Conservation (phyloP, 148 eudicot species). For the Fagopyrum tataricum region DNA sequence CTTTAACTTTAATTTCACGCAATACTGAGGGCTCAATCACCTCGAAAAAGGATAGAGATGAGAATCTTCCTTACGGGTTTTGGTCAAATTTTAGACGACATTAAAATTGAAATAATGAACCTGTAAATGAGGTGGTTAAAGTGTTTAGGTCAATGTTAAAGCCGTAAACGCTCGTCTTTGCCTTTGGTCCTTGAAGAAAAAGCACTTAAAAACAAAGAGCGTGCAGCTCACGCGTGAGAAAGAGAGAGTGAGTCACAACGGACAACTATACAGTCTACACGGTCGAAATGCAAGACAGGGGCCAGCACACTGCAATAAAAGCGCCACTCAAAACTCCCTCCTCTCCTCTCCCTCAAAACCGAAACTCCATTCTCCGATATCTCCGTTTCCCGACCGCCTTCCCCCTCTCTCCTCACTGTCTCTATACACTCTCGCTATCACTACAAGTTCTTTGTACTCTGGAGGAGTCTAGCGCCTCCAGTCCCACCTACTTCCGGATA, state of each 20-base stretch:
- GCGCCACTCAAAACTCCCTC: slow-evolving; percentile 16
- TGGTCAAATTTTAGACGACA: too few species aligned
- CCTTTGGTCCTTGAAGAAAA: too few species aligned
- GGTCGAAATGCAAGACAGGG: neutral
- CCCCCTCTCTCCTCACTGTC: neutral
- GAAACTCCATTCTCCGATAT: slow-evolving; percentile 10
- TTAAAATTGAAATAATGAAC: too few species aligned
- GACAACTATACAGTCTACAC: neutral
- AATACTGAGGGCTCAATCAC: too few species aligned
- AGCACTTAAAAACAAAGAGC: neutral
- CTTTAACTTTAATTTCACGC: too few species aligned
- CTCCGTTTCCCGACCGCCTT: neutral
- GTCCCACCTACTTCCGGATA: neutral
- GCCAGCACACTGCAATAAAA: slow-evolving; percentile 4
- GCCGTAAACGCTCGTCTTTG: too few species aligned
- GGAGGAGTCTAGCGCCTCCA: neutral
- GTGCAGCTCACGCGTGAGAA: neutral
- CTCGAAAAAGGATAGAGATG: too few species aligned
- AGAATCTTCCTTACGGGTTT: too few species aligned
- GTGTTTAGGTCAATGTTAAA: too few species aligned
- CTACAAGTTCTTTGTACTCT: neutral
- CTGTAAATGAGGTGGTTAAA: too few species aligned
- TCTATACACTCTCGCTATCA: slow-evolving; percentile 1
- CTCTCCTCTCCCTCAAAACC: neutral
- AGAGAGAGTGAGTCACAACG: neutral